Base-by-base conservation (phyloP, 1,284 basidiomycete species). In the Rhodofomes roseus region DNA sequence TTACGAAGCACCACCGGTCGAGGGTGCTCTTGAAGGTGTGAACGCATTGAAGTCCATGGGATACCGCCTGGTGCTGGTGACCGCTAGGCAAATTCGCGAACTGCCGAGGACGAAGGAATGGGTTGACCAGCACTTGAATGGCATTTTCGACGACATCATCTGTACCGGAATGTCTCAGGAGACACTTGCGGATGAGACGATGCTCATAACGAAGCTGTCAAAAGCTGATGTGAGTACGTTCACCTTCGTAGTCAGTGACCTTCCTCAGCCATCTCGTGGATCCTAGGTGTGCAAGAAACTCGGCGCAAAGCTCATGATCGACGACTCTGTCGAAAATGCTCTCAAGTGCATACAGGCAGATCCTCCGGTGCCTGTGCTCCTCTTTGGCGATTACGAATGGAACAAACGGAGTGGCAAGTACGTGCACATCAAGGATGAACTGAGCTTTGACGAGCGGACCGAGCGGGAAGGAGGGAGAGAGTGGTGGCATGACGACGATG, bases 311-410 rank as follows among this genome's bases (percentile, higher is more conserved):
- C 71, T 93, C 41, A 74, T 93, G 54, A 85, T 93, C 59, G 91
- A 93, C 74, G 91, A 93, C 74, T 90, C 89, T 3, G 70, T 85
- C 37, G 91, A 93, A 72, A 92, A 93, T 71, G 87, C 87, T 18
- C 66, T 89, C 14, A 80, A 85, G 58, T 85, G 85, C 60, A 79
- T 79, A 0, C 76, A 69, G 22, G 73, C 66, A 40, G 58, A 76
- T 40, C 68, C 74, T 18, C 75, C 76, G 1, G 72, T 82, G 16
- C 82, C 78, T 2, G 85, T 88, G n/a, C 74, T 93, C 37, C 78
- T 93, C 6, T 92, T 92, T 65, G 91, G 90, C n/a, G 74, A 82
- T 51, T 91, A 92, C 66, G 78, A 83, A 55, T 93, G 91, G 91
- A 92, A 91, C 71, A 77, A 75, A 68, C 80, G 83, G 60, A 65